These are phyloP conservation scores for Lasiodiplodia sp. DNA, from an alignment of 2,329 filamentous ascomycete species.

Conservation along the genomic window DNA sequence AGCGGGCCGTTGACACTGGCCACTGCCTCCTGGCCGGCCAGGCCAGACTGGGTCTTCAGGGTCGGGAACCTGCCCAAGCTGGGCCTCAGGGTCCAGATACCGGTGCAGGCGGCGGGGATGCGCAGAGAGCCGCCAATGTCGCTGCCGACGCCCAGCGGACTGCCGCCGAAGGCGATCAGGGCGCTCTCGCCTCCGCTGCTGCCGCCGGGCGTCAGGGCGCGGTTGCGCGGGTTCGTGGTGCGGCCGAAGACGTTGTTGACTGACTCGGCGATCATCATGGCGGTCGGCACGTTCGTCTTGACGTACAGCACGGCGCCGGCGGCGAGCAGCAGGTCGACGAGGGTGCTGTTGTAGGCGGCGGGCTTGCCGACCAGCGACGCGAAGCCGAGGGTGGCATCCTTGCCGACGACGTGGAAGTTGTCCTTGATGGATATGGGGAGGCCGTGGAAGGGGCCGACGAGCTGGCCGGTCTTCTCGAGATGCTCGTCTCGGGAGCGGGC, in stretches of 20 bases:
- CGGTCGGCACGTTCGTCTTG: constrained; percentile 74
- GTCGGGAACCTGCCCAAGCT: constrained; percentile 68
- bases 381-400: constrained; percentile 70
- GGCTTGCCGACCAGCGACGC: constrained; percentile 67
- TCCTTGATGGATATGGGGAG: constrained; percentile 73
- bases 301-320: constrained; percentile 72
- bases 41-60: constrained; percentile 60
- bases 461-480: constrained; percentile 52
- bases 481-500: constrained; percentile 63
- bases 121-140: constrained; percentile 68
- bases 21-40: constrained; percentile 71
- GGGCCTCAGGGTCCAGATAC: constrained; percentile 64
- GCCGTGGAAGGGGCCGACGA: constrained; percentile 71
- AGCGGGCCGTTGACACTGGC: constrained; percentile 70
- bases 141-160: constrained; percentile 67
- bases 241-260: constrained; percentile 71
- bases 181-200: constrained; percentile 73
- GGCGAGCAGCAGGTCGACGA: constrained; percentile 65
- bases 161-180: constrained; percentile 66
- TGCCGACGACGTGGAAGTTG: constrained; percentile 68
- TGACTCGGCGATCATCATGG: constrained; percentile 73
- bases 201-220: constrained; percentile 67
- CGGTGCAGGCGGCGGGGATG: constrained; percentile 64
- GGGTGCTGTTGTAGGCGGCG: constrained; percentile 60
- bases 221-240: constrained; percentile 68